Evolutionary conservation across 805 yeast species (phyloP).

Genomic region (Saturnispora silvae): DNA sequence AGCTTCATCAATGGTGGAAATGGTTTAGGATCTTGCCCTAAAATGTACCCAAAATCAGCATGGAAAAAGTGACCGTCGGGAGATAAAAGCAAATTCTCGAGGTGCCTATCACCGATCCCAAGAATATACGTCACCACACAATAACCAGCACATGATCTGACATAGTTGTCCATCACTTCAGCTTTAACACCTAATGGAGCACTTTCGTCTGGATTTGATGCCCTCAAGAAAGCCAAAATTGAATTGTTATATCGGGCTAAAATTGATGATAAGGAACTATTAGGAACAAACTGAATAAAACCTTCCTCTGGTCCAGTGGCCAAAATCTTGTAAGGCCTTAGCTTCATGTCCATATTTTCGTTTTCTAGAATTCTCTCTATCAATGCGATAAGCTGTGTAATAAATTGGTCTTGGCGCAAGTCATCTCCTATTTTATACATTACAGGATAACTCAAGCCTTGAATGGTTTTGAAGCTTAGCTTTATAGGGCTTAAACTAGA

Average conservation of each 20-base stretch:
- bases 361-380: slow-evolving; percentile 84
- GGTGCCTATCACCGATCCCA: slow-evolving; percentile 96
- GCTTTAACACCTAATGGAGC: slow-evolving; percentile 40
- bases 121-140: slow-evolving; percentile 89
- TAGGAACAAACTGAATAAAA: slow-evolving; percentile 88
- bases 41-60: slow-evolving; percentile 93
- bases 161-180: slow-evolving; percentile 84
- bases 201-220: slow-evolving; percentile 48
- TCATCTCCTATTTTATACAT: slow-evolving; percentile 97
- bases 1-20: slow-evolving; percentile 97
- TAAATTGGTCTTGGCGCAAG: slow-evolving; percentile 89
- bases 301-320: slow-evolving; percentile 92
- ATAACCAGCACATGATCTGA: slow-evolving; percentile 93
- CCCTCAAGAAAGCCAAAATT: slow-evolving; percentile 58
- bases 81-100: slow-evolving; percentile 77
- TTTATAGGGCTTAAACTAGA: slow-evolving; percentile 85
- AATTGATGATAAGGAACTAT: slow-evolving; percentile 76
- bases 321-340: slow-evolving; percentile 81
- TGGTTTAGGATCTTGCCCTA: slow-evolving; percentile 97
- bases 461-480: slow-evolving; percentile 48
- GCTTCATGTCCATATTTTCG: slow-evolving; percentile 79
- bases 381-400: slow-evolving; percentile 81
- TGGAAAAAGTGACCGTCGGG: slow-evolving; percentile 85
- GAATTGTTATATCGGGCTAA: slow-evolving; percentile 61
- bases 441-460: slow-evolving; percentile 50